phyloP scores from a whole-genome alignment of 179 eudicot species.

The Beta lomatogona region DNA sequence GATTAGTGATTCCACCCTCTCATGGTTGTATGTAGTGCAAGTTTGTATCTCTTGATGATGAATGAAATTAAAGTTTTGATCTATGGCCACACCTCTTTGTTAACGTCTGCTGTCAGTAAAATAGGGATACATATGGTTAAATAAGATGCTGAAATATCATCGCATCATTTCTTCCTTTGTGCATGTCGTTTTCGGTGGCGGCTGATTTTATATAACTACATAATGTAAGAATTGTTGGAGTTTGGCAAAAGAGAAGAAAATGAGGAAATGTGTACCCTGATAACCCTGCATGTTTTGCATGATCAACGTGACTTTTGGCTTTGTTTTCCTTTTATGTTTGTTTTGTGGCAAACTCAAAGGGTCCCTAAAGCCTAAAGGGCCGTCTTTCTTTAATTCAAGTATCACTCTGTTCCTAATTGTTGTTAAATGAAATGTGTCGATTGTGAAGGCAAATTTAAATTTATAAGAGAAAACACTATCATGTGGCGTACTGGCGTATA shows the following conservation, averaged over 20 bases:
- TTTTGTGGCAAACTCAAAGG: constrained; percentile 38
- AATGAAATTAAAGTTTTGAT: constrained; percentile 26
- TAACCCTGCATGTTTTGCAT: constrained; percentile 33
- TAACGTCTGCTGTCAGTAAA: background rate
- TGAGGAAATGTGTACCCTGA: constrained; percentile 24
- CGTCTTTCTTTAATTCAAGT: no score
- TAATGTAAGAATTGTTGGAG: constrained; percentile 8
- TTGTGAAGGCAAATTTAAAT: no score
- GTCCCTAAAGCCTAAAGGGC: constrained; percentile 4
- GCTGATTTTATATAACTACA: constrained; percentile 13
- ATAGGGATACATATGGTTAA: background rate
- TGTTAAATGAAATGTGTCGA: no score
- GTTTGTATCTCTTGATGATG: constrained; percentile 18
- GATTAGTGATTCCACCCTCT: background rate
- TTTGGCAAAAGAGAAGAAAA: constrained; percentile 18
- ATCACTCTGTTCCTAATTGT: no score
- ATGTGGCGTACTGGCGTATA: no score
- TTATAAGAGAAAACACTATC: no score
- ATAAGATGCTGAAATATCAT: background rate
- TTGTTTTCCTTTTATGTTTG: constrained; percentile 29
- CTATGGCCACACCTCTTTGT: background rate
- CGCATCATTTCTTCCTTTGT: background rate
- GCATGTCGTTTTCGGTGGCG: constrained; percentile 8
- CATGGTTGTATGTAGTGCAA: constrained; percentile 21
- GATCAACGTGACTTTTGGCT: constrained; percentile 14